Percentiles rank a stretch among this genome's conserved stretches.
Conservation (phyloP, 2,329 filamentous ascomycete genomes). For the Lasiodiplodia sp. region DNA sequence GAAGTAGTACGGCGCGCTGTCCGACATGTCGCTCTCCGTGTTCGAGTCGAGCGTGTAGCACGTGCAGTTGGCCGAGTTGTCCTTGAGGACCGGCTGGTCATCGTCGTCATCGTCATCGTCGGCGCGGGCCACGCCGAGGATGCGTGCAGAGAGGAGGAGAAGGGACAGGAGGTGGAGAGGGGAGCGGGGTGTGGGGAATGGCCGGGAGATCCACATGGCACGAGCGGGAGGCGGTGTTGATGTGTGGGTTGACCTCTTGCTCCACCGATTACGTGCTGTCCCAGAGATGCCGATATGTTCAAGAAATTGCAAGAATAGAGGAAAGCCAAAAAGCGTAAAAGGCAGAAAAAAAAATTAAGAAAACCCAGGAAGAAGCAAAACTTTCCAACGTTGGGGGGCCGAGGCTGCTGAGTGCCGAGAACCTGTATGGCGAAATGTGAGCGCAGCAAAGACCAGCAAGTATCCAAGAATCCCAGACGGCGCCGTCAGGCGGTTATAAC, state of each 20-base stretch:
- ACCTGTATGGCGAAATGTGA: not conserved
- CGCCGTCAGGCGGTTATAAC: slow-evolving; percentile 13
- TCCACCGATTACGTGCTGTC: slow-evolving; percentile 10
- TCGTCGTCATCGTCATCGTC: slow-evolving; percentile 7
- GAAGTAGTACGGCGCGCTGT: slow-evolving; percentile 49
- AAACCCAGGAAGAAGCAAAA: not conserved
- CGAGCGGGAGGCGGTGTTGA: slow-evolving; percentile 3
- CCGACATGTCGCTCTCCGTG: slow-evolving; percentile 43
- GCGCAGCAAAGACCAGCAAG: not conserved
- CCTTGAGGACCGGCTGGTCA: slow-evolving; percentile 35
- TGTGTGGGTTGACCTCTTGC: not conserved
- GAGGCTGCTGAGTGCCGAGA: not conserved
- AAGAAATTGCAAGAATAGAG: not conserved
- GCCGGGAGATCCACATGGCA: slow-evolving; percentile 22
- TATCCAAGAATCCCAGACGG: not conserved
- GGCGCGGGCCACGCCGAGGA: slow-evolving; percentile 4
- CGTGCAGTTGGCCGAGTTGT: slow-evolving; percentile 50
- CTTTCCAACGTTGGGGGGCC: slow-evolving; percentile 3
- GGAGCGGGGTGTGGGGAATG: slow-evolving; percentile 3
- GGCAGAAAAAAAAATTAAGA: not conserved
- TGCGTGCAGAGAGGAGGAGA: not conserved
- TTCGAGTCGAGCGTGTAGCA: slow-evolving; percentile 57
- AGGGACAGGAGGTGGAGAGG: slow-evolving; percentile 11
- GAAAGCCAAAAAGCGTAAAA: not conserved
- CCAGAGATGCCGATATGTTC: not conserved